Percentiles rank a stretch among this genome's conserved stretches.
Conservation (phyloP, 352 stramenopile species). For the Globisporangium splendens region DNA sequence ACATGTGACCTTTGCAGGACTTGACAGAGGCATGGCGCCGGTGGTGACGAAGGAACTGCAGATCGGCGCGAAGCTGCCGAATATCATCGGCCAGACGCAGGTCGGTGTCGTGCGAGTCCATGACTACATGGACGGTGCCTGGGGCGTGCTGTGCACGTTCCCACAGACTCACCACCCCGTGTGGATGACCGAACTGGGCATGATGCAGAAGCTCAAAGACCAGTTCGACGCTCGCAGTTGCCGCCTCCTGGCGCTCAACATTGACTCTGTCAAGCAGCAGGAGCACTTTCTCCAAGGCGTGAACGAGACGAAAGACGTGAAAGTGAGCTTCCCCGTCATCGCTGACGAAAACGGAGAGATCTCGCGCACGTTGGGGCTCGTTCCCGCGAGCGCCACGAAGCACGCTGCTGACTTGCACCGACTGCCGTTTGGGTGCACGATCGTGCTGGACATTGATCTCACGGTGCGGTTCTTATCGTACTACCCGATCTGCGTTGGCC, state of each 20-base stretch:
- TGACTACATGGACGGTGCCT: slow-evolving; percentile 69
- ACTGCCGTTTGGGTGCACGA: slow-evolving; percentile 60
- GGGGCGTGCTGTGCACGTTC: slow-evolving; percentile 70
- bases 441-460: slow-evolving; percentile 74
- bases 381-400: slow-evolving; percentile 36
- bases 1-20: too few relatives aligned
- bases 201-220: slow-evolving; percentile 76
- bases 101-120: slow-evolving; percentile 65
- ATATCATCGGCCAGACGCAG: slow-evolving; percentile 69
- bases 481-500: slow-evolving; percentile 63
- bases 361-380: slow-evolving; percentile 52
- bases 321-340: slow-evolving; percentile 67
- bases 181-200: slow-evolving; percentile 75
- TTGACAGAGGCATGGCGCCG: slow-evolving; percentile 15
- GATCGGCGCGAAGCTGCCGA: slow-evolving; percentile 65
- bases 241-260: slow-evolving; percentile 51
- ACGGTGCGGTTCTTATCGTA: slow-evolving; percentile 61
- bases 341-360: slow-evolving; percentile 65
- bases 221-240: slow-evolving; percentile 76
- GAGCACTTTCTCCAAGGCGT: slow-evolving; percentile 62
- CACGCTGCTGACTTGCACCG: slow-evolving; percentile 46
- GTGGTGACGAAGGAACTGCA: slow-evolving; percentile 41
- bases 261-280: slow-evolving; percentile 39
- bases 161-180: slow-evolving; percentile 68
- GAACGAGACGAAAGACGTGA: slow-evolving; percentile 79